Evolutionary conservation across 2,329 filamentous ascomycete genomes (phyloP).

Genomic region (Cercospora citrullina): DNA sequence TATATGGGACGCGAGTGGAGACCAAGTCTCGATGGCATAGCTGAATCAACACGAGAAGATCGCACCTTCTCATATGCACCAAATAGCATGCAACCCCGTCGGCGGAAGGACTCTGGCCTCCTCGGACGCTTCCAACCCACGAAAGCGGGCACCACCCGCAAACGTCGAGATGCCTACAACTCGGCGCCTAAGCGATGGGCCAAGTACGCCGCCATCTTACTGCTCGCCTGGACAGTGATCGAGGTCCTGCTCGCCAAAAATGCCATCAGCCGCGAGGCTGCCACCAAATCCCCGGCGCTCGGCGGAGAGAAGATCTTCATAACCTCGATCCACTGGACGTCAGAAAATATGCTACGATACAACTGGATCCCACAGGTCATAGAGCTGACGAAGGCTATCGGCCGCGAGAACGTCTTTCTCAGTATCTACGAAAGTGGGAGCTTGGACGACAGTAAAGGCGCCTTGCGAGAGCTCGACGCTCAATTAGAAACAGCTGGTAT

Average conservation of each 20-base stretch:
- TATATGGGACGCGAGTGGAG: slow-evolving; percentile 13
- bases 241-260: slow-evolving; percentile 28
- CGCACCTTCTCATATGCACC: slow-evolving; percentile 13
- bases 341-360: slow-evolving; percentile 58
- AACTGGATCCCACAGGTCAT: slow-evolving; percentile 65
- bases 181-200: slow-evolving; percentile 14
- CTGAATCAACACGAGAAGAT: slow-evolving; percentile 14
- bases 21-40: slow-evolving; percentile 16
- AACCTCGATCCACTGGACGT: slow-evolving; percentile 69
- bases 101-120: slow-evolving; percentile 11
- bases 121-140: slow-evolving; percentile 8
- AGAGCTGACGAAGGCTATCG: slow-evolving; percentile 57
- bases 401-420: slow-evolving; percentile 65
- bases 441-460: slow-evolving; percentile 66
- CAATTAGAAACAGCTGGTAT: slow-evolving; percentile 57
- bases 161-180: slow-evolving; percentile 1
- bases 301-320: slow-evolving; percentile 58
- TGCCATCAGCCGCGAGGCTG: slow-evolving; percentile 21
- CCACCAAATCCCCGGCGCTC: slow-evolving; percentile 20
- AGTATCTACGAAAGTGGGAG: slow-evolving; percentile 69
- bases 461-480: slow-evolving; percentile 57
- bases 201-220: slow-evolving; percentile 19
- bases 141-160: slow-evolving; percentile 4
- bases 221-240: slow-evolving; percentile 27
- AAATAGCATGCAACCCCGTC: slow-evolving; percentile 12